Percentiles rank a stretch among this genome's conserved stretches.
Evolutionary conservation across 805 yeast species (phyloP).

Genomic region (Tetrapisispora phaffii): DNA sequence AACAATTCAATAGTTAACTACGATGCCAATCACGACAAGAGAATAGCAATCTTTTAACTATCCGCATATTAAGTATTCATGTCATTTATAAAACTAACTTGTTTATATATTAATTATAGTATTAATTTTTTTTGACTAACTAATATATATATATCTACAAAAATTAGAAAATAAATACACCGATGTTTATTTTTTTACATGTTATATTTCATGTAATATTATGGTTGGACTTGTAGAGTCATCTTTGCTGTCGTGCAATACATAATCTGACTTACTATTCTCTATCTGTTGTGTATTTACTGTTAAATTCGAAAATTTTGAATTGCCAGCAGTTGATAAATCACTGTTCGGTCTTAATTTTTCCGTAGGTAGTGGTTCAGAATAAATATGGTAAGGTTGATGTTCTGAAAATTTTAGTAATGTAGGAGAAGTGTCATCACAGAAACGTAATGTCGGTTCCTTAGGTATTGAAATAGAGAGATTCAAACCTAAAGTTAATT

Average conservation of each 20-base stretch:
- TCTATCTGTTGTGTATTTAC: not conserved
- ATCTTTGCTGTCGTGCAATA: not conserved
- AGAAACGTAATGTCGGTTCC: not conserved
- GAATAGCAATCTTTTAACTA: not conserved
- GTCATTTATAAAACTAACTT: not conserved
- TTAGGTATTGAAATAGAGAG: not conserved
- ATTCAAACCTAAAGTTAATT: not conserved
- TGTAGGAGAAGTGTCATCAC: conserved; percentile 20
- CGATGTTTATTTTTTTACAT: not conserved
- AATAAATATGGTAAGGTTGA: conserved; percentile 19
- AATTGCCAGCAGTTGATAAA: not conserved
- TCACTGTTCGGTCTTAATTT: not conserved
- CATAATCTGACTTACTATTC: not conserved
- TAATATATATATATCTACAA: no score
- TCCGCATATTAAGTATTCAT: not conserved
- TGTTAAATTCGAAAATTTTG: not conserved
- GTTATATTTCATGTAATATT: conserved; percentile 7
- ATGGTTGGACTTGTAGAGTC: conserved; percentile 11
- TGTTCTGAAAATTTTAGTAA: conserved; percentile 19
- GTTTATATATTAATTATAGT: no score
- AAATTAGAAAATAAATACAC: not conserved
- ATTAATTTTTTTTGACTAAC: no score
- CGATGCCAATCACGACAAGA: not conserved
- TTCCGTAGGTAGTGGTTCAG: conserved; percentile 23
- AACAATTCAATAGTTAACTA: no score